Percentiles rank a stretch among this genome's conserved stretches.
phyloP scores from a whole-genome alignment of 306 rosid genomes.

The Gastrolobium bilobum region DNA sequence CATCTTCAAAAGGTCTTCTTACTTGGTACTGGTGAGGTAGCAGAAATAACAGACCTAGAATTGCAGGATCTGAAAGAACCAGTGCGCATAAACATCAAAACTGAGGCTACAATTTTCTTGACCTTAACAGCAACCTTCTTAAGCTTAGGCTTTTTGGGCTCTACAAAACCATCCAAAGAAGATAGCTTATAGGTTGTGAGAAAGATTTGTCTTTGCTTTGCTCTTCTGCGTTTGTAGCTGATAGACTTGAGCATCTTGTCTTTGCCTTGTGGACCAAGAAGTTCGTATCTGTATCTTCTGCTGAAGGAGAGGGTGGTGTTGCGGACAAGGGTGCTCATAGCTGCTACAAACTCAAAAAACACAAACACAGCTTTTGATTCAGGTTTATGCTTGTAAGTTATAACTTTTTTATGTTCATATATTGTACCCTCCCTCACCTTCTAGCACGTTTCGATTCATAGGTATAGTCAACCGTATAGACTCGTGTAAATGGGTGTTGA shows the following conservation, averaged over 20 bases:
- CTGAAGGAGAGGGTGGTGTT: slow-evolving; percentile 59
- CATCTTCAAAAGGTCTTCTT: slow-evolving; percentile 37
- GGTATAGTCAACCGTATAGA: not conserved
- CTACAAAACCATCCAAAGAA: slow-evolving; percentile 38
- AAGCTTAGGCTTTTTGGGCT: slow-evolving; percentile 46
- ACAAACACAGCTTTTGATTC: slow-evolving; percentile 2
- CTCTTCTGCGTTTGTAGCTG: slow-evolving; percentile 62
- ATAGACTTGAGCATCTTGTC: slow-evolving; percentile 48
- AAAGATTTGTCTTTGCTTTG: slow-evolving; percentile 70
- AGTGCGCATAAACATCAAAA: slow-evolving; percentile 52
- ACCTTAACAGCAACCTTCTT: slow-evolving; percentile 62
- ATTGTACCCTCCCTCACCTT: not conserved
- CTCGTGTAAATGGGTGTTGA: slow-evolving; percentile 44
- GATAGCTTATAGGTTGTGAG: slow-evolving; percentile 65
- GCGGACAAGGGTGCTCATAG: slow-evolving; percentile 60
- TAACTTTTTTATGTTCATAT: not conserved
- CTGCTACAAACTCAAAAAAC: not conserved
- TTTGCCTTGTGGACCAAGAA: slow-evolving; percentile 43
- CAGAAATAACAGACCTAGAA: slow-evolving; percentile 52
- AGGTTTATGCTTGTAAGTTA: not conserved
- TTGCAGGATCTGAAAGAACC: slow-evolving; percentile 55
- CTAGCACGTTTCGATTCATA: not conserved
- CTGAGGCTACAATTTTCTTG: slow-evolving; percentile 55
- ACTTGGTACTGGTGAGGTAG: slow-evolving; percentile 46
- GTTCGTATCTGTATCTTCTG: slow-evolving; percentile 61